These are phyloP conservation scores for Juglanconis sp. DNA, from an alignment of 2,329 filamentous ascomycete species.

Conservation along the genomic window DNA sequence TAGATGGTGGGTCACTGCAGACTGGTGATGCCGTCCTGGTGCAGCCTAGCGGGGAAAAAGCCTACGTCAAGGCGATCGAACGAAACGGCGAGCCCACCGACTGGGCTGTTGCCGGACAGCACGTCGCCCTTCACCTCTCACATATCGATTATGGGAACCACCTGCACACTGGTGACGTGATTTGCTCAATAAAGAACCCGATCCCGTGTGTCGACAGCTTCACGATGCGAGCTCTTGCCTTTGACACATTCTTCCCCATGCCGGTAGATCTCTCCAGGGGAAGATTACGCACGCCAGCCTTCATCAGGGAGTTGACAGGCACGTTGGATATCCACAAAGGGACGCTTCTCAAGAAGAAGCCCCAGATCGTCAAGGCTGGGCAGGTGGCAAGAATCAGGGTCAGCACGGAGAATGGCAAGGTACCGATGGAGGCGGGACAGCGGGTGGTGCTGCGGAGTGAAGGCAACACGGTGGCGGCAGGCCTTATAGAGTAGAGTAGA, in stretches of 20 bases:
- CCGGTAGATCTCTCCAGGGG: slow-evolving; percentile 86
- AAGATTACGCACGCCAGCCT: slow-evolving; percentile 72
- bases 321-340: slow-evolving; percentile 77
- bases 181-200: slow-evolving; percentile 68
- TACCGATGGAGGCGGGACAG: slow-evolving; percentile 77
- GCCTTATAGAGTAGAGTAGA: slow-evolving; percentile 65
- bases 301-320: slow-evolving; percentile 68
- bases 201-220: slow-evolving; percentile 72
- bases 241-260: slow-evolving; percentile 87
- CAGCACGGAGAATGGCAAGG: slow-evolving; percentile 62
- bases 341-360: slow-evolving; percentile 74
- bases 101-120: slow-evolving; percentile 92
- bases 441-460: slow-evolving; percentile 77
- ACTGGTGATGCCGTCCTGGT: slow-evolving; percentile 75
- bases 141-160: slow-evolving; percentile 78
- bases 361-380: slow-evolving; percentile 77
- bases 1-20: slow-evolving; percentile 82
- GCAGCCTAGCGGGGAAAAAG: slow-evolving; percentile 78
- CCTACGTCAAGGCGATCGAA: slow-evolving; percentile 77
- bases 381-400: slow-evolving; percentile 74
- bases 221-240: slow-evolving; percentile 80
- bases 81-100: slow-evolving; percentile 70
- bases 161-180: slow-evolving; percentile 77
- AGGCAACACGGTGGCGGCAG: slow-evolving; percentile 84
- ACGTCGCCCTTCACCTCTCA: slow-evolving; percentile 75